Conservation (phyloP, 345 rosid genomes). For the Hevea brasiliensis region DNA sequence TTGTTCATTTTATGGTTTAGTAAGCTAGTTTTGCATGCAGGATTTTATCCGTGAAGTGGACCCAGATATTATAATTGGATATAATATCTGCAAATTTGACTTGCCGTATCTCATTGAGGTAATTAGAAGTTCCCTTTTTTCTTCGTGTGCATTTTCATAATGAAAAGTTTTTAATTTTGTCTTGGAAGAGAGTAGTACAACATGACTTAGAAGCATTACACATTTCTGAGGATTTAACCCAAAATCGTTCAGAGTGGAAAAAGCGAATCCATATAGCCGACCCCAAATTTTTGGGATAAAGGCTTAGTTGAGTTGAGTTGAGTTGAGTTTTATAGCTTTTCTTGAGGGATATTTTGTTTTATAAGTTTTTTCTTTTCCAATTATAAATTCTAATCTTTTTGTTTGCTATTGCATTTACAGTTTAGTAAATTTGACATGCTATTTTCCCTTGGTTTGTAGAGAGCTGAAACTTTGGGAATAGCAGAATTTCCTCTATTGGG, state of each 20-base stretch:
- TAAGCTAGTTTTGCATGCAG: slow-evolving; percentile 49
- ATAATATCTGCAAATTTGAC: slow-evolving; percentile 97
- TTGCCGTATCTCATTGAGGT: slow-evolving; percentile 98
- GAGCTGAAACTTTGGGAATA: slow-evolving; percentile 84
- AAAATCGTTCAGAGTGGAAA: no score
- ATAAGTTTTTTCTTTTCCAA: background rate
- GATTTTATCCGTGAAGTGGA: slow-evolving; percentile 84
- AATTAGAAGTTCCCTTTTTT: slow-evolving; percentile 25
- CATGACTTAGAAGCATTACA: no score
- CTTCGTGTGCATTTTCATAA: background rate
- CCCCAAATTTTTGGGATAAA: no score
- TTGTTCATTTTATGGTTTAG: slow-evolving; percentile 9
- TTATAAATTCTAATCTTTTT: background rate
- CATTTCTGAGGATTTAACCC: no score
- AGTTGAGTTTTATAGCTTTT: slow-evolving; percentile 11
- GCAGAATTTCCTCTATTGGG: slow-evolving; percentile 88
- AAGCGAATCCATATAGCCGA: no score
- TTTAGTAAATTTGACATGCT: slow-evolving; percentile 11
- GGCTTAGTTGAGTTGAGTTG: no score
- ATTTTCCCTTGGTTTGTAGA: slow-evolving; percentile 43
- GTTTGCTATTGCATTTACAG: background rate
- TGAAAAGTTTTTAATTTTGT: slow-evolving; percentile 6
- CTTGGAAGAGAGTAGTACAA: no score
- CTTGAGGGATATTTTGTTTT: slow-evolving; percentile 13
- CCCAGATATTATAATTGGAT: slow-evolving; percentile 97